Evolutionary conservation across 306 rosid genomes (phyloP), one percentile per base, ranked within the genome.

Genomic region (Quercus parvula): DNA sequence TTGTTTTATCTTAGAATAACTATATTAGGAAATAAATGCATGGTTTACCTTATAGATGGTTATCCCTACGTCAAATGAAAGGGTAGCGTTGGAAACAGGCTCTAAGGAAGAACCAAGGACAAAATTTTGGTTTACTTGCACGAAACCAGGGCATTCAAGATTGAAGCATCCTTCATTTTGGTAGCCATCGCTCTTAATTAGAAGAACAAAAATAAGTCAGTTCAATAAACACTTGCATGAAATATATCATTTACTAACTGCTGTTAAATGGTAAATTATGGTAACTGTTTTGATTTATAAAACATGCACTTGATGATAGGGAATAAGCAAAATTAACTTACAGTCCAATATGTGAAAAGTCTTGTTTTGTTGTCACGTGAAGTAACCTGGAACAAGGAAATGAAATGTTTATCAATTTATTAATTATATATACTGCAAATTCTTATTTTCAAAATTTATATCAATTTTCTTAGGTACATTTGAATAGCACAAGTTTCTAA

Each of bases 101-200:
- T 8, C 6, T 59, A 75, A 3, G 5, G 44, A 19, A 2, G 52
- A 11, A 55, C 83, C 86, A 12, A 78, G 6, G 35, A 70, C 74
- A n/a, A 69, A 20, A 33, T 6, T 69, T 14, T n/a, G 19, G 74
- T 25, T 74, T 41, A 54, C 66, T 75, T 78, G 80, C 27, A 78
- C 74, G 41, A 83, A 83, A 38, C 86, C 83, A 4, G 86, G 69
- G 46, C 83, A 78, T 0, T 70, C 15, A 27, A 58, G 75, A 74
- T 75, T 66, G 80, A 49, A 75, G 59, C 86, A 83, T 44, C 86
- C 86, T 6, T 56, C 54, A 1, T 5, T 54, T 35, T 27, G 4
- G 28, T 79, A 79, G 54, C 24, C 38, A 44, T 75, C 74, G 6
- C 74, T 62, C 86, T 79, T 27, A 13, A 15, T 20, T 33, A 22